Percentiles rank a stretch among this genome's conserved stretches.
Evolutionary conservation across 352 stramenopile genomes (phyloP).

Genomic region (Phytophthora aleatoria): DNA sequence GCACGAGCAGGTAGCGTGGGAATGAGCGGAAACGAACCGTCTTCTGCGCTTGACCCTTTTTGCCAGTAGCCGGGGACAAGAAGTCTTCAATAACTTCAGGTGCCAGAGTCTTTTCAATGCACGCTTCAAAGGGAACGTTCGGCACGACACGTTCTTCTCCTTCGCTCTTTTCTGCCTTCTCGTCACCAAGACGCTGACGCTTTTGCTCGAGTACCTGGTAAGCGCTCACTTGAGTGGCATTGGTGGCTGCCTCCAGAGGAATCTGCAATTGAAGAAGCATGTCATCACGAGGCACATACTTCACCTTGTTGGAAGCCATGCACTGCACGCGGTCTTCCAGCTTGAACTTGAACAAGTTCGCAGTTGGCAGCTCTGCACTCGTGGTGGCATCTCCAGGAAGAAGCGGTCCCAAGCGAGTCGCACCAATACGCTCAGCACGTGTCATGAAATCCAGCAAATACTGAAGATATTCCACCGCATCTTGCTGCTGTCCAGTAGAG

Average conservation of each 20-base stretch:
- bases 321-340: conserved; percentile 87
- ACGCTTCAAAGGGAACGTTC: conserved; percentile 94
- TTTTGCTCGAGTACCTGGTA: conserved; percentile 90
- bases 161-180: conserved; percentile 32
- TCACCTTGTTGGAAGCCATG: conserved; percentile 79
- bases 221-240: conserved; percentile 82
- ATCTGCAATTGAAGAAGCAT: conserved; percentile 88
- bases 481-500: conserved; percentile 97
- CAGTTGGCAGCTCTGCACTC: conserved; percentile 60
- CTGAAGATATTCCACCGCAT: conserved; percentile 98
- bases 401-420: conserved; percentile 55
- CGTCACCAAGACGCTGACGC: conserved; percentile 83
- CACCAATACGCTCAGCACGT: conserved; percentile 71
- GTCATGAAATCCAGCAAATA: conserved; percentile 95
- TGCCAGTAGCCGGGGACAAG: conserved; percentile 71
- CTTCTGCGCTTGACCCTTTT: conserved; percentile 82
- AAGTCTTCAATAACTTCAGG: conserved; percentile 94
- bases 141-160: conserved; percentile 87
- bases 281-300: conserved; percentile 86
- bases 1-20: conserved; percentile 96
- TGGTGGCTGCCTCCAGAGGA: conserved; percentile 85
- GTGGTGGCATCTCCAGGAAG: conserved; percentile 39
- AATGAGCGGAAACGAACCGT: conserved; percentile 93
- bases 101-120: conserved; percentile 92
- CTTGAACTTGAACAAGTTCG: conserved; percentile 93